phyloP scores from a whole-genome alignment of 2,329 filamentous ascomycete genomes.

The Colletotrichum sp. region DNA sequence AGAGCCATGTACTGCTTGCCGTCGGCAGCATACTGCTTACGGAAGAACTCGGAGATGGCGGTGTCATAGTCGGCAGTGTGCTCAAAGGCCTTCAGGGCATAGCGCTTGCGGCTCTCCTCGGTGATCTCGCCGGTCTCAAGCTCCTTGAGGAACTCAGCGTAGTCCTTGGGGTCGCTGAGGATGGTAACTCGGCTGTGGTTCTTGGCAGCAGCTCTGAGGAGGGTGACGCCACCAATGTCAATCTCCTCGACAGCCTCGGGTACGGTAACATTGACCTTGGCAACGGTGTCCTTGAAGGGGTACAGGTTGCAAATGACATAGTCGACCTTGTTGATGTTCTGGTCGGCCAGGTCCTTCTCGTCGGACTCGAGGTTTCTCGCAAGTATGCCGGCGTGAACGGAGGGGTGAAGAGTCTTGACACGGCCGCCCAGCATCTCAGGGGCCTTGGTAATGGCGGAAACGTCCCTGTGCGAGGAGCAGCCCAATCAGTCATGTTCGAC shows the following conservation, averaged over 20 bases:
- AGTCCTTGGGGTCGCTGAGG: slow-evolving; percentile 91
- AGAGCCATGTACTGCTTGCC: slow-evolving; percentile 84
- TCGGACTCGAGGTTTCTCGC: slow-evolving; percentile 93
- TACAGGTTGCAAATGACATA: slow-evolving; percentile 98
- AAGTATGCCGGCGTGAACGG: slow-evolving; percentile 89
- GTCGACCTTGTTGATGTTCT: slow-evolving; percentile 95
- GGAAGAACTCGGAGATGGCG: slow-evolving; percentile 96
- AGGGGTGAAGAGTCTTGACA: slow-evolving; percentile 93
- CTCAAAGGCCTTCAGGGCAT: slow-evolving; percentile 97
- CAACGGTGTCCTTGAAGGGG: slow-evolving; percentile 97
- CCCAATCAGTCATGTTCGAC: background rate
- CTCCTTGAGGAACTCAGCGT: slow-evolving; percentile 91
- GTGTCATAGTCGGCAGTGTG: slow-evolving; percentile 97
- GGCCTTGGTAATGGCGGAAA: slow-evolving; percentile 95
- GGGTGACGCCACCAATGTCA: slow-evolving; percentile 96
- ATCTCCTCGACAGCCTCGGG: slow-evolving; percentile 98
- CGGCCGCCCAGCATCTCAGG: slow-evolving; percentile 93
- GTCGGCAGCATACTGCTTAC: slow-evolving; percentile 90
- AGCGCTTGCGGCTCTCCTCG: slow-evolving; percentile 83
- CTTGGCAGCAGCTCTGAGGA: slow-evolving; percentile 96
- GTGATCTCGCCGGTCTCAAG: slow-evolving; percentile 86
- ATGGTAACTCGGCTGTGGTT: slow-evolving; percentile 97
- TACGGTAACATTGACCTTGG: slow-evolving; percentile 96
- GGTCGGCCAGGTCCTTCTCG: slow-evolving; percentile 93
- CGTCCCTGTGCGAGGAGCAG: slow-evolving; percentile 67